These are phyloP conservation scores for Neofusicoccum umdonicola DNA, from an alignment of 2,329 filamentous ascomycete genomes.

Conservation along the genomic window DNA sequence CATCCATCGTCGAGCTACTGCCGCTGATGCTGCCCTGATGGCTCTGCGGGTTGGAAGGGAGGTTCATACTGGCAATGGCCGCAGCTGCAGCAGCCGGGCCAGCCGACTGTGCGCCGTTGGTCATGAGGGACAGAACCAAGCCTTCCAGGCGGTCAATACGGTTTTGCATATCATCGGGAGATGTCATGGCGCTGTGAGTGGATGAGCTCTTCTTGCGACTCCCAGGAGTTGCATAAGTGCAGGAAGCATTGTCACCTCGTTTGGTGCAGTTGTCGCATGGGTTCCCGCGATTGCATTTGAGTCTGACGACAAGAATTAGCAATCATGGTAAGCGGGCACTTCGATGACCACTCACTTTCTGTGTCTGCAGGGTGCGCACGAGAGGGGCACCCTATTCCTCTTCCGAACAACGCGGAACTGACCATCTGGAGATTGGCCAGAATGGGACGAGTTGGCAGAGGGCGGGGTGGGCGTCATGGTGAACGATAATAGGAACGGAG, in stretches of 20 bases:
- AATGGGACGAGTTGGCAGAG: slow-evolving; percentile 69
- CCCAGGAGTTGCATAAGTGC: slow-evolving; percentile 71
- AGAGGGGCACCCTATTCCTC: slow-evolving; percentile 86
- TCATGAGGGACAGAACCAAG: slow-evolving; percentile 90
- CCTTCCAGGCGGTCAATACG: slow-evolving; percentile 93
- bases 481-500: not conserved
- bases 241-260: slow-evolving; percentile 75
- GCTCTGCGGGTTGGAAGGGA: slow-evolving; percentile 28
- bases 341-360: slow-evolving; percentile 66
- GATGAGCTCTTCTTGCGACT: slow-evolving; percentile 68
- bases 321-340: slow-evolving; percentile 22
- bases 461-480: slow-evolving; percentile 18
- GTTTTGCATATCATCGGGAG: slow-evolving; percentile 96
- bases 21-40: slow-evolving; percentile 38
- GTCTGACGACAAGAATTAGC: slow-evolving; percentile 38
- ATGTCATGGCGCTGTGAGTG: slow-evolving; percentile 57
- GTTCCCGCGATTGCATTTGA: slow-evolving; percentile 89
- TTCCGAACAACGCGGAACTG: slow-evolving; percentile 87
- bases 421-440: slow-evolving; percentile 77
- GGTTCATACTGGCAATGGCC: slow-evolving; percentile 45
- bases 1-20: slow-evolving; percentile 33
- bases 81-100: slow-evolving; percentile 60
- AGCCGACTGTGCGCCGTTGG: slow-evolving; percentile 68
- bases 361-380: slow-evolving; percentile 85
- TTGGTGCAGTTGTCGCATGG: slow-evolving; percentile 96